Evolutionary conservation across 1,284 basidiomycete species (phyloP).

Genomic region (Albatrellus sp.): DNA sequence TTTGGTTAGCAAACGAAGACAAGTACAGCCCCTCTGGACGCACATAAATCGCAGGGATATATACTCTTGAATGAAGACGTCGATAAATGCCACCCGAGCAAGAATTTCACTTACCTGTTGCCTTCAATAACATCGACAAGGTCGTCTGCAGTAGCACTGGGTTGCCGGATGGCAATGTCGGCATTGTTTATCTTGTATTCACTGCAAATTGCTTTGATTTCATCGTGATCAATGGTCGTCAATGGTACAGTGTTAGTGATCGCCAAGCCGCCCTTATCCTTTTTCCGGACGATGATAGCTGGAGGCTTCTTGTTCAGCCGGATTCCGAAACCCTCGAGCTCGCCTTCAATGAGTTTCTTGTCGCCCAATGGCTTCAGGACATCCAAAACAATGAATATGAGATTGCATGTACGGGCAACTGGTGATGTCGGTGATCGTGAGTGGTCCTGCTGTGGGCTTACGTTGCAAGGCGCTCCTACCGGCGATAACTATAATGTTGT

Average conservation of each 20-base stretch:
- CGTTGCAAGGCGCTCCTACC: slow-evolving; percentile 34
- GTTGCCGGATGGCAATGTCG: slow-evolving; percentile 91
- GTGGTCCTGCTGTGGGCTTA: background rate
- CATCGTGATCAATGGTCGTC: slow-evolving; percentile 92
- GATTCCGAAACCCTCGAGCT: slow-evolving; percentile 96
- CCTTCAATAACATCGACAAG: slow-evolving; percentile 95
- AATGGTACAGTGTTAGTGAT: slow-evolving; percentile 95
- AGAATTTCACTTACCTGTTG: slow-evolving; percentile 48
- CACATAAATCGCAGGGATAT: slow-evolving; percentile 86
- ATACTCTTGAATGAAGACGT: slow-evolving; percentile 49
- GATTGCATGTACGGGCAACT: slow-evolving; percentile 96
- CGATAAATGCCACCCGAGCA: background rate
- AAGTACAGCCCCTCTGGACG: slow-evolving; percentile 16
- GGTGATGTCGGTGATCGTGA: slow-evolving; percentile 10
- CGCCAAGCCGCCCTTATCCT: slow-evolving; percentile 90
- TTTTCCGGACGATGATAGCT: slow-evolving; percentile 78
- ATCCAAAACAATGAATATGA: slow-evolving; percentile 98
- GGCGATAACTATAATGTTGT: slow-evolving; percentile 51
- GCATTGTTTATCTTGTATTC: slow-evolving; percentile 88
- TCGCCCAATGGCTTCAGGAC: slow-evolving; percentile 95
- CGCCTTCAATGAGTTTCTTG: slow-evolving; percentile 83
- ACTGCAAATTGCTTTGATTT: slow-evolving; percentile 91
- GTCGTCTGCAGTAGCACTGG: slow-evolving; percentile 91
- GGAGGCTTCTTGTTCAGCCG: slow-evolving; percentile 94
- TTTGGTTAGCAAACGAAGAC: slow-evolving; percentile 1